Base-by-base conservation (phyloP, 441 rosid genomes). In the Pelargonium fulgidum region DNA sequence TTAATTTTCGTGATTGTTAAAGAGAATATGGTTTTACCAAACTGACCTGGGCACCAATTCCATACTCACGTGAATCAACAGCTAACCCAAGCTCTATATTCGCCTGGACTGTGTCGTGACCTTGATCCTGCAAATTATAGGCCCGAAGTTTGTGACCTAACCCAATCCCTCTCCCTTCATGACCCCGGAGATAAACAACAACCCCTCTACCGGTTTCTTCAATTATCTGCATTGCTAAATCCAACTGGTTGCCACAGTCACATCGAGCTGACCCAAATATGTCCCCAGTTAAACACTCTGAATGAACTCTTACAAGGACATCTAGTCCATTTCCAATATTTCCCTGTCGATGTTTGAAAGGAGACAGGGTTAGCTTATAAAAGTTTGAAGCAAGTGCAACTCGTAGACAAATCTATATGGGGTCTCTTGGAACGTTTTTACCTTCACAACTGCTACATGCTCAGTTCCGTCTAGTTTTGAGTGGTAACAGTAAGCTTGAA, bases 111-210 rank as follows among this genome's bases (percentile, higher is more conserved):
- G 96, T 90, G 70, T 92, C 98, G 33, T 87, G 93, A 5, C 98
- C 94, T 72, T 84, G 81, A 72, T 88, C 96, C 73, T 92, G 98
- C 78, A 92, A 77, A 74, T 88, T 92, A 73, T 92, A 90, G 58
- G 96, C 96, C 62, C 79, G 78, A 13, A 89, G 91, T 68, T 92
- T 92, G 80, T 89, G 98, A 20, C 95, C 94, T 8, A 88, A 88
- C 22, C 96, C 98, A 1, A 92, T 92, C 52, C 96, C 98, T 82
- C 96, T 84, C 66, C 98, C 98, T 82, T 90, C 95, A 20, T 92
- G 98, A 19, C 96, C 98, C 74, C 96, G 81, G 58, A 90, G 95
- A 77, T 92, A 92, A 68, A 92, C 79, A 7, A 92, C 75, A 0
- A 77, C 93, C 14, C 98, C 98, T 78, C 86, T 74, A 17, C 93